phyloP scores from a whole-genome alignment of 192 early-diverging fungal species.

The Linnemannia elongata region DNA sequence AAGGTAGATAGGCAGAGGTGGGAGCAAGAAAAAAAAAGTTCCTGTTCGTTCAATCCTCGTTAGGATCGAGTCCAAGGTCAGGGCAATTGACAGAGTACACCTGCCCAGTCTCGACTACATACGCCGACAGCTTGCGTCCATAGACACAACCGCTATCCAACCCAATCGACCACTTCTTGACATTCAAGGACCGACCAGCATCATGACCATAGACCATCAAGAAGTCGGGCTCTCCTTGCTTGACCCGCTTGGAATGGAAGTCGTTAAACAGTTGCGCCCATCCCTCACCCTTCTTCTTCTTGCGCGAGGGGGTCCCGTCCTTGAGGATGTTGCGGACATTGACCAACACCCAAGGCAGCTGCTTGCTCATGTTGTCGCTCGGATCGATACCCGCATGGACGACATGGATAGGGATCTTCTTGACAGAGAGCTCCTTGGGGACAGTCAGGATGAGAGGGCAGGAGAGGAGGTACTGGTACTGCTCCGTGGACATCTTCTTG shows the following conservation, averaged over 20 bases:
- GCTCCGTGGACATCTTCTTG: slow-evolving; percentile 16
- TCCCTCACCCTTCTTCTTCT: slow-evolving; percentile 54
- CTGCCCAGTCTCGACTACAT: slow-evolving; percentile 26
- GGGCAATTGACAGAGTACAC: slow-evolving; percentile 8
- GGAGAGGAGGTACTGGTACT: slow-evolving; percentile 42
- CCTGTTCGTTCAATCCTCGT: slow-evolving; percentile 7
- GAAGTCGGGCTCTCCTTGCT: neutral
- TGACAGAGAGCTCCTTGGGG: slow-evolving; percentile 13
- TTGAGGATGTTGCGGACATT: slow-evolving; percentile 62
- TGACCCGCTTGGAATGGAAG: slow-evolving; percentile 7
- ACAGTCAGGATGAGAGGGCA: slow-evolving; percentile 47
- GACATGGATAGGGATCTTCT: slow-evolving; percentile 32
- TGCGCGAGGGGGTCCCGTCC: slow-evolving; percentile 48
- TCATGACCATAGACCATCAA: slow-evolving; percentile 79
- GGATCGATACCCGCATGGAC: slow-evolving; percentile 43
- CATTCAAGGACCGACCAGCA: slow-evolving; percentile 68
- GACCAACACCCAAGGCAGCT: slow-evolving; percentile 35
- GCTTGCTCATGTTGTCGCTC: neutral
- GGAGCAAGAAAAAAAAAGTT: neutral
- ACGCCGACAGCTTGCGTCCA: slow-evolving; percentile 56
- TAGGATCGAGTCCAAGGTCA: neutral
- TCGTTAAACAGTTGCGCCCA: slow-evolving; percentile 60
- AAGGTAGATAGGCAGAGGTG: neutral
- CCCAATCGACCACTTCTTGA: slow-evolving; percentile 68
- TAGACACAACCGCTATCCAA: slow-evolving; percentile 80